phyloP scores from a whole-genome alignment of 306 rosid genomes.

The Medicago arabica region DNA sequence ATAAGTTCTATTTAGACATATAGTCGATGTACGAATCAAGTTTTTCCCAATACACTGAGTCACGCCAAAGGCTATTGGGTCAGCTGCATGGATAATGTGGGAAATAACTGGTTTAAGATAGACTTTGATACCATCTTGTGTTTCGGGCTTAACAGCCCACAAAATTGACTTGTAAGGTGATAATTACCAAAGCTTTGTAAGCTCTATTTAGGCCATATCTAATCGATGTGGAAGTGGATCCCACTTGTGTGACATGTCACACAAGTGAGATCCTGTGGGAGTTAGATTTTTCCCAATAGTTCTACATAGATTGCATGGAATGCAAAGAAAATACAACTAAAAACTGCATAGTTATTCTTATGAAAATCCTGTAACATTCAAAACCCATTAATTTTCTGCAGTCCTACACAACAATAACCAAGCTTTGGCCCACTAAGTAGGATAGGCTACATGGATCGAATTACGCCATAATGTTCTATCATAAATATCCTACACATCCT shows the following conservation, averaged over 20 bases:
- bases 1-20: not conserved
- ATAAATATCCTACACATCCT: constrained; percentile 7
- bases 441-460: no score
- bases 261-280: no score
- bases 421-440: no score
- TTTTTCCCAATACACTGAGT: not conserved
- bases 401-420: not conserved
- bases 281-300: not conserved
- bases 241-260: no score
- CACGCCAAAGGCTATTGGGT: not conserved
- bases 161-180: not conserved
- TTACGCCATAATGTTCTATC: no score
- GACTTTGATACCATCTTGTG: not conserved
- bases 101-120: not conserved
- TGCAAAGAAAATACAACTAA: constrained; percentile 32
- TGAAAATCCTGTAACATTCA: constrained; percentile 13
- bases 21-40: not conserved
- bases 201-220: not conserved
- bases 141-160: not conserved
- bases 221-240: not conserved
- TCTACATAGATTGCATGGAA: not conserved
- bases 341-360: not conserved
- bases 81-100: not conserved
- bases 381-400: constrained; percentile 20
- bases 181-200: not conserved